Base-by-base conservation (phyloP, 805 yeast species). In the Monosporozyma solicola region DNA sequence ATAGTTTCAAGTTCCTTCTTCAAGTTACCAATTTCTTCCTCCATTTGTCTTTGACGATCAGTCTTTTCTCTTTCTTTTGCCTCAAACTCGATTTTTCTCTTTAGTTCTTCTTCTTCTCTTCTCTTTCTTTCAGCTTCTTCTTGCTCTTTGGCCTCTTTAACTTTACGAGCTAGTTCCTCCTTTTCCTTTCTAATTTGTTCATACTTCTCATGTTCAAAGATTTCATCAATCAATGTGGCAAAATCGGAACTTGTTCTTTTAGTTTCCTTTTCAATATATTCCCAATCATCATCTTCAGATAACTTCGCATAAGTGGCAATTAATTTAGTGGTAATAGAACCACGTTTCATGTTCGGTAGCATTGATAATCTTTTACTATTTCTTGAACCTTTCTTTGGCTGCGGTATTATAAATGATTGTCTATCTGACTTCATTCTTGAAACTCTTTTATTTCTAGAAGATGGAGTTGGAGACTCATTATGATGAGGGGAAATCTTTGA, bases 201-300 rank as follows among this genome's bases (percentile, higher is more conserved):
- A 51, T 76, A 80, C 58, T 76, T 78, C 61, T 84, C 90, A 66
- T 84, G 85, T 60, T 80, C 85, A 73, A 85, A 85, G 54, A 85
- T 80, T 67, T 80, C 82, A 69, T 85, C 92, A 72, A 89, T 84
- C 45, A 85, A 72, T 2, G 85, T 78, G 11, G 90, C 94, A 72
- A 85, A 85, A 56, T 85, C 86, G 15, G 87, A 82, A 39, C 87
- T 82, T 1, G 91, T 84, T 67, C 94, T 76, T 68, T 80, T 84
- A 5, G 89, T 83, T 64, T 82, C 87, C 61, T 79, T 81, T 60
- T 84, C 87, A 67, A 84, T 78, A 59, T 79, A 79, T 60, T 82
- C 85, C 82, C 87, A 80, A 55, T 81, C 85, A 44, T 78, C 74
- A 52, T 74, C 76, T 53, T 82, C 84, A 3, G 87, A 76, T 55